phyloP scores from a whole-genome alignment of 2,329 filamentous ascomycete genomes.

The Hypoxylon sp. region DNA sequence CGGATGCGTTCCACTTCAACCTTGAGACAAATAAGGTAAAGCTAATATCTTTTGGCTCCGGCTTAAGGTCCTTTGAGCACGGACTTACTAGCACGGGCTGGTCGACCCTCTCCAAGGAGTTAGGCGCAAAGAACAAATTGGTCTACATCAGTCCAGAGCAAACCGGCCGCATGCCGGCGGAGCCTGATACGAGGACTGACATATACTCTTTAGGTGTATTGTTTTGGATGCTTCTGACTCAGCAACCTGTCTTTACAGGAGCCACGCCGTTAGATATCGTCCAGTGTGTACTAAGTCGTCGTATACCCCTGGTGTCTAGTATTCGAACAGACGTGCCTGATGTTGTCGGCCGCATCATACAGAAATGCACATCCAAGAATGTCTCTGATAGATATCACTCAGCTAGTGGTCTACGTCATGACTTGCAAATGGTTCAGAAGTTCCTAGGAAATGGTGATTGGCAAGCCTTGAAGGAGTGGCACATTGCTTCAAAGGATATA shows the following conservation, averaged over 20 bases:
- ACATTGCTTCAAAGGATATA: conserved; percentile 86
- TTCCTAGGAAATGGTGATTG: conserved; percentile 82
- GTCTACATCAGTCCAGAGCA: conserved; percentile 95
- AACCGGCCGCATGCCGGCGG: conserved; percentile 91
- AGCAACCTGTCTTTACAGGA: conserved; percentile 84
- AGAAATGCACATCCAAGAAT: conserved; percentile 92
- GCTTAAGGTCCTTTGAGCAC: conserved; percentile 90
- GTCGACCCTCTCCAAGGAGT: conserved; percentile 84
- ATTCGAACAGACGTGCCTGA: conserved; percentile 88
- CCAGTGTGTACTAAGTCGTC: conserved; percentile 85
- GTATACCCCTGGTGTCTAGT: conserved; percentile 81
- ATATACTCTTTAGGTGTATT: conserved; percentile 93
- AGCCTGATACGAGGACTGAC: conserved; percentile 92
- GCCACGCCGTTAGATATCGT: conserved; percentile 89
- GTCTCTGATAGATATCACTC: conserved; percentile 92
- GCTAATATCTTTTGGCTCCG: conserved; percentile 88
- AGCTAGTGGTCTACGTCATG: conserved; percentile 86
- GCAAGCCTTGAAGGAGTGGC: conserved; percentile 78
- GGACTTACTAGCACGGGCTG: conserved; percentile 88
- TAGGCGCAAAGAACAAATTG: conserved; percentile 89
- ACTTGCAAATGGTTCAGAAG: conserved; percentile 81
- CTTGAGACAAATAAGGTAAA: conserved; percentile 79
- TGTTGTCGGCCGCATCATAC: conserved; percentile 84
- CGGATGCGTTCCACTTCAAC: conserved; percentile 92
- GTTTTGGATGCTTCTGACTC: conserved; percentile 88